phyloP scores from a whole-genome alignment of 2,329 filamentous ascomycete genomes.

The Drechslerella dactyloides region DNA sequence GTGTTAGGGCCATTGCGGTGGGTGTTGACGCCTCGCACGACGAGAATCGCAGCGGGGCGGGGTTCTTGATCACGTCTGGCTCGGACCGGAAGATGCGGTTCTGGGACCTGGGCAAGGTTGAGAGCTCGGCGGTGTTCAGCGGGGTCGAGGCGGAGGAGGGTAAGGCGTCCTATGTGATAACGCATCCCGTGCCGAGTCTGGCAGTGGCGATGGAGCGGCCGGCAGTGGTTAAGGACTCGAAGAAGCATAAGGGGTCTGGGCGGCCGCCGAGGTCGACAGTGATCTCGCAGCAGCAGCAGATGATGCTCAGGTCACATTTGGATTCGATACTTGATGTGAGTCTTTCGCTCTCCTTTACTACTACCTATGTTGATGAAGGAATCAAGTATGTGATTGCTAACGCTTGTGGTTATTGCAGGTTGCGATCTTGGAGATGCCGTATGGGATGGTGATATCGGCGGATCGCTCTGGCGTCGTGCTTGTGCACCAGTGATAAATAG shows the following conservation, averaged over 20 bases:
- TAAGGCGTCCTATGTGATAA: slow-evolving; percentile 73
- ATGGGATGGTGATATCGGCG: slow-evolving; percentile 88
- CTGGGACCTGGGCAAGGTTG: slow-evolving; percentile 83
- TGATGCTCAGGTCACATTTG: slow-evolving; percentile 81
- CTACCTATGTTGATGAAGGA: too few relatives aligned
- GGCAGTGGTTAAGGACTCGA: slow-evolving; percentile 53
- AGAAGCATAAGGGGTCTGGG: slow-evolving; percentile 55
- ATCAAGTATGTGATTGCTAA: slow-evolving; percentile 14
- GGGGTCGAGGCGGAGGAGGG: slow-evolving; percentile 74
- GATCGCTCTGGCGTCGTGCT: slow-evolving; percentile 89
- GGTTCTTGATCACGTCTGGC: slow-evolving; percentile 85
- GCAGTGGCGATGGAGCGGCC: slow-evolving; percentile 69
- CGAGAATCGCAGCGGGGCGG: slow-evolving; percentile 65
- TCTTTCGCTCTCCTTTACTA: slow-evolving; percentile 10
- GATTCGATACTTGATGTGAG: slow-evolving; percentile 82
- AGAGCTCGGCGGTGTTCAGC: slow-evolving; percentile 80
- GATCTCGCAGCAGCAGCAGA: slow-evolving; percentile 85
- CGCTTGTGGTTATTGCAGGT: slow-evolving; percentile 43
- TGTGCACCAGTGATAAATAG: slow-evolving; percentile 68
- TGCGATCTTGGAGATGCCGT: slow-evolving; percentile 84
- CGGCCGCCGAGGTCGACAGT: slow-evolving; percentile 76
- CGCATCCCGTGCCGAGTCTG: slow-evolving; percentile 69
- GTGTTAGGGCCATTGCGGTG: slow-evolving; percentile 76
- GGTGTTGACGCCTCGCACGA: slow-evolving; percentile 74
- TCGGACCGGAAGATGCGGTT: slow-evolving; percentile 90